Conservation (phyloP, 1,139 yeast genomes). For the Suhomyces bokatorum region DNA sequence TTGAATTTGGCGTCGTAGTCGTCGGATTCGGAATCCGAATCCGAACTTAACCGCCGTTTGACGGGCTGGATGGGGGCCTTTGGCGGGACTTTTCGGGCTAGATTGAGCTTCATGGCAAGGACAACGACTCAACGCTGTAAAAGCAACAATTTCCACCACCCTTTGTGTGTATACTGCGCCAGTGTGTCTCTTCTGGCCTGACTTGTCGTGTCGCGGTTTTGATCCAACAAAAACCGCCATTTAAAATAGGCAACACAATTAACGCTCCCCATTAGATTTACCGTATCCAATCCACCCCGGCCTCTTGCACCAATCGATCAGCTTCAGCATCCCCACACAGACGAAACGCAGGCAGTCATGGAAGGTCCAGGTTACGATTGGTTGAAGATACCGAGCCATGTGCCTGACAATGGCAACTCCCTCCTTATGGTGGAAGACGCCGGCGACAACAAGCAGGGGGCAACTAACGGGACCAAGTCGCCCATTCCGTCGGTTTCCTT, state of each 20-base stretch:
- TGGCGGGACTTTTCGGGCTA: neutral
- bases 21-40: slow-evolving; percentile 5
- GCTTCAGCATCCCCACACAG: neutral
- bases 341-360: slow-evolving; percentile 17
- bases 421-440: neutral
- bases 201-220: slow-evolving; percentile 5
- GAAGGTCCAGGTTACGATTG: slow-evolving; percentile 42
- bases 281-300: slow-evolving; percentile 1
- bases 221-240: slow-evolving; percentile 10
- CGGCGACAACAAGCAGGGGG: slow-evolving; percentile 11
- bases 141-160: too few species aligned
- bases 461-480: slow-evolving; percentile 16
- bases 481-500: slow-evolving; percentile 41
- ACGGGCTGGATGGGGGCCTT: neutral
- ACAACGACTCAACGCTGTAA: too few species aligned
- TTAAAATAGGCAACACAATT: neutral
- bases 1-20: slow-evolving; percentile 4
- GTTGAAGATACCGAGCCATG: slow-evolving; percentile 26
- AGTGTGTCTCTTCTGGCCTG: neutral
- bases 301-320: neutral
- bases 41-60: slow-evolving; percentile 1
- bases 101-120: neutral
- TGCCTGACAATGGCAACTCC: slow-evolving; percentile 1
- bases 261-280: neutral
- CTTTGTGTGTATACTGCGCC: too few species aligned